Evolutionary conservation across 1,139 yeast species (phyloP).

Genomic region (Pneumocystis murina): DNA sequence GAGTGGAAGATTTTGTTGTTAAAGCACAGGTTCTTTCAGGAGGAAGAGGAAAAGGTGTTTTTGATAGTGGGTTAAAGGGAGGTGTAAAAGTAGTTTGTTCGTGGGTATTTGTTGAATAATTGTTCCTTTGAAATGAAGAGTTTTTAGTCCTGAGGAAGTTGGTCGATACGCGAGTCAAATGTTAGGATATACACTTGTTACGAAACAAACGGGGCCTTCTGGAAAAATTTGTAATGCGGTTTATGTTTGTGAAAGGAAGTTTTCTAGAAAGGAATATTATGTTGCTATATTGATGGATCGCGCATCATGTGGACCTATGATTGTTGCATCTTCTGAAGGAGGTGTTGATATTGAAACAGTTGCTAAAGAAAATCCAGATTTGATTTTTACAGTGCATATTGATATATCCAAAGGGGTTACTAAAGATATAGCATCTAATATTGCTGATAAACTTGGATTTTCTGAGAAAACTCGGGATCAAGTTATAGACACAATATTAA

Average conservation of each 20-base stretch:
- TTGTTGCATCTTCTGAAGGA: slow-evolving; percentile 94
- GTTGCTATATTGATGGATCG: slow-evolving; percentile 92
- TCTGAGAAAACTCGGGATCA: slow-evolving; percentile 62
- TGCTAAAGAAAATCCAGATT: slow-evolving; percentile 80
- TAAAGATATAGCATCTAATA: slow-evolving; percentile 54
- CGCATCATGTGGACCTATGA: slow-evolving; percentile 73
- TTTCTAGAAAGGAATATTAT: slow-evolving; percentile 88
- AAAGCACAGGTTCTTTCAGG: slow-evolving; percentile 99
- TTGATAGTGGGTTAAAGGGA: slow-evolving; percentile 88
- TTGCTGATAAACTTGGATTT: slow-evolving; percentile 74
- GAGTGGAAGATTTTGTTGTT: slow-evolving; percentile 71
- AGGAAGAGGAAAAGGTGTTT: slow-evolving; percentile 98
- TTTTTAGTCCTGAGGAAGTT: slow-evolving; percentile 54
- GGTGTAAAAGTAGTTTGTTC: slow-evolving; percentile 86
- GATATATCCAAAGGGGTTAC: slow-evolving; percentile 69
- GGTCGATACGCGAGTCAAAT: slow-evolving; percentile 72
- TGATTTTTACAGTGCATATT: slow-evolving; percentile 79
- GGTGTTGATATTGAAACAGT: slow-evolving; percentile 99
- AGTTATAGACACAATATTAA: slow-evolving; percentile 77
- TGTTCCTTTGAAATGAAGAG: not conserved
- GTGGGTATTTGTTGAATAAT: not conserved
- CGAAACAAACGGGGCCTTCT: slow-evolving; percentile 95
- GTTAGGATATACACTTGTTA: slow-evolving; percentile 83
- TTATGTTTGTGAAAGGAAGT: slow-evolving; percentile 86
- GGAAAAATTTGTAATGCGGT: slow-evolving; percentile 97